A percentile compares a stretch with the other conserved stretches of the same genome.
phyloP scores from a whole-genome alignment of 2,329 filamentous ascomycete species.

The Pseudogymnoascus sp. region DNA sequence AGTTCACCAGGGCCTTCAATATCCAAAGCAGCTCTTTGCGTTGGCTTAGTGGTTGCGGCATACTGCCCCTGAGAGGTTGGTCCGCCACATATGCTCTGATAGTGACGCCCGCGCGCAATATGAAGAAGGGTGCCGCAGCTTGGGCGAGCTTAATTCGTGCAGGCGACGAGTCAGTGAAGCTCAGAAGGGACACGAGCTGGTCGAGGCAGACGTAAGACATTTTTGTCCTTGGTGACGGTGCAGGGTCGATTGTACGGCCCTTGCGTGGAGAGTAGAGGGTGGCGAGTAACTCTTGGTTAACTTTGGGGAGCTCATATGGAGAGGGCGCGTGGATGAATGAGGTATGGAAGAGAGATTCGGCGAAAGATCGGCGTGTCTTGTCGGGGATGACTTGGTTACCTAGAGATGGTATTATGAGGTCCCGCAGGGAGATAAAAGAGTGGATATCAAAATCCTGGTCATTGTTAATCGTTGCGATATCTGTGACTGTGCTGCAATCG shows the following conservation, averaged over 20 bases:
- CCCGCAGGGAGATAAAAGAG: conserved; percentile 61
- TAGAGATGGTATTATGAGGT: conserved; percentile 66
- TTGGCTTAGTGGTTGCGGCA: conserved; percentile 80
- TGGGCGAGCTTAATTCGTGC: conserved; percentile 49
- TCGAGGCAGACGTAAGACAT: conserved; percentile 78
- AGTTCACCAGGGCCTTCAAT: conserved; percentile 54
- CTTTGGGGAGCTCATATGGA: conserved; percentile 46
- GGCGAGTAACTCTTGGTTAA: conserved; percentile 46
- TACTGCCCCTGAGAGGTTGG: conserved; percentile 78
- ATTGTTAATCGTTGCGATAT: conserved; percentile 28
- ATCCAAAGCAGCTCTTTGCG: conserved; percentile 70
- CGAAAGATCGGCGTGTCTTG: conserved; percentile 59
- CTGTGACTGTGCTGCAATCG: conserved; percentile 41
- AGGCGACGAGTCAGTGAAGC: conserved; percentile 38
- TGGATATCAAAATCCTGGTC: conserved; percentile 79
- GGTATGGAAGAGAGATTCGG: conserved; percentile 68
- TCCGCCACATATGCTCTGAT: conserved; percentile 84
- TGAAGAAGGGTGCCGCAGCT: conserved; percentile 70
- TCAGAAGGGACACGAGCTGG: conserved; percentile 65
- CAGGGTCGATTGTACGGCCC: conserved; percentile 64
- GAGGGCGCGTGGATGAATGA: conserved; percentile 69
- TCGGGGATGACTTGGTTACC: conserved; percentile 60
- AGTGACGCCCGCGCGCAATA: conserved; percentile 71
- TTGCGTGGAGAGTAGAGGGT: conserved; percentile 57
- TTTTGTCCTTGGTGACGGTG: conserved; percentile 54